Percentiles rank a stretch among this genome's conserved stretches.
Evolutionary conservation across 2,329 filamentous ascomycete species (phyloP).

Genomic region (Corinectria fuckeliana): DNA sequence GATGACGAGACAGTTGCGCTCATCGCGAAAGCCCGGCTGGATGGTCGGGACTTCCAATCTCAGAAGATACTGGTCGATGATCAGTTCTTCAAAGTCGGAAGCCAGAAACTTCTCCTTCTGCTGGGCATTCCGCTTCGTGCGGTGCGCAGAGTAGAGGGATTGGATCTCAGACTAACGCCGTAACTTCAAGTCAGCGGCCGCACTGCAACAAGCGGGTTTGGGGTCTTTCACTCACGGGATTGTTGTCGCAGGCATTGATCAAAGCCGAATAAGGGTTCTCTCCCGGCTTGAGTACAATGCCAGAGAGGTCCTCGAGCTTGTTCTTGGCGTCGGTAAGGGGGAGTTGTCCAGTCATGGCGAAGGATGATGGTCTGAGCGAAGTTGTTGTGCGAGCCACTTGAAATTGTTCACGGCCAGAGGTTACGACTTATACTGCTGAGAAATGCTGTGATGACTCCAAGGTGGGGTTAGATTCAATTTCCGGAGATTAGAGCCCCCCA

Average conservation of each 20-base stretch:
- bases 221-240: constrained; percentile 61
- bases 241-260: constrained; percentile 69
- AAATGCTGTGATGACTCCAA: not conserved
- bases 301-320: constrained; percentile 62
- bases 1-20: constrained; percentile 82
- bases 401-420: not conserved
- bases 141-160: constrained; percentile 74
- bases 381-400: not conserved
- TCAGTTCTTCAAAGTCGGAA: constrained; percentile 70
- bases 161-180: constrained; percentile 68
- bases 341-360: constrained; percentile 19
- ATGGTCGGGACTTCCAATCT: constrained; percentile 69
- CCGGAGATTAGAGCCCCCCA: not conserved
- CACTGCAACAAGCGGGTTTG: not conserved
- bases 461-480: not conserved
- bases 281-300: constrained; percentile 55
- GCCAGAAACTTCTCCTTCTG: constrained; percentile 78
- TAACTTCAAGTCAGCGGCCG: not conserved
- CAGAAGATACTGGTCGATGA: constrained; percentile 77
- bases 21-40: constrained; percentile 75
- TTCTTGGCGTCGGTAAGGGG: constrained; percentile 49
- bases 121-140: constrained; percentile 75
- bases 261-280: constrained; percentile 80
- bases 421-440: not conserved
- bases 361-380: not conserved